These are phyloP conservation scores for Exophiala dermatitidis DNA, from an alignment of 2,329 filamentous ascomycete species.

Conservation along the genomic window DNA sequence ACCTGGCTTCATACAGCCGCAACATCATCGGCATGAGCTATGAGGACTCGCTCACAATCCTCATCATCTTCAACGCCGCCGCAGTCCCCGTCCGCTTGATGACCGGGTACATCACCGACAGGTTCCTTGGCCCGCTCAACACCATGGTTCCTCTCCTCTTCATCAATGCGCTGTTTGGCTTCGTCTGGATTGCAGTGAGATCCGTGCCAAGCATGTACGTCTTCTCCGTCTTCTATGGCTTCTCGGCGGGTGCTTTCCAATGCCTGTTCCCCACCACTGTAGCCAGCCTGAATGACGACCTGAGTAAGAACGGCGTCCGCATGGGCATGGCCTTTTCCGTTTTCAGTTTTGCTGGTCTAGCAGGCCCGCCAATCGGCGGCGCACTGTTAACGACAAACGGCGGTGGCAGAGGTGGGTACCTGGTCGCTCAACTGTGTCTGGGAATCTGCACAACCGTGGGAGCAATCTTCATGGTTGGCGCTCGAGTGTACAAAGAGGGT, in stretches of 20 bases:
- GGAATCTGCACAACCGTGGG: constrained; percentile 49
- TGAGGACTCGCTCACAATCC: constrained; percentile 45
- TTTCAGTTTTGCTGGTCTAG: constrained; percentile 46
- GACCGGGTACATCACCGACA: constrained; percentile 51
- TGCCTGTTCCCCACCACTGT: constrained; percentile 59
- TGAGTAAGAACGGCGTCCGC: constrained; percentile 48
- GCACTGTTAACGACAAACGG: constrained; percentile 42
- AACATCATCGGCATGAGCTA: constrained; percentile 42
- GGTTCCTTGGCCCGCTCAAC: constrained; percentile 53
- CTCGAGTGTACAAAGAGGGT: constrained; percentile 36
- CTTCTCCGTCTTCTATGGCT: constrained; percentile 58
- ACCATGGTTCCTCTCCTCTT: constrained; percentile 48
- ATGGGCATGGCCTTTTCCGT: constrained; percentile 52
- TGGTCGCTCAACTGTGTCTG: constrained; percentile 36
- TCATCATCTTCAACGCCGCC: constrained; percentile 55
- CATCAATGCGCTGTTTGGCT: constrained; percentile 39
- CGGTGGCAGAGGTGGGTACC: constrained; percentile 31
- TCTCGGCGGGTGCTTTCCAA: constrained; percentile 58
- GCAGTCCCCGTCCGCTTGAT: constrained; percentile 51
- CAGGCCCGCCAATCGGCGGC: constrained; percentile 50
- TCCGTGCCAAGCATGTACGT: constrained; percentile 49
- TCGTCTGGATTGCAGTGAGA: constrained; percentile 54
- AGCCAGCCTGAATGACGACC: constrained; percentile 47
- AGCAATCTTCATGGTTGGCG: constrained; percentile 39
- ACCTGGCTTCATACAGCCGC: constrained; percentile 15